These are phyloP conservation scores for Cryptococcus hybrid DNA, from an alignment of 1,284 basidiomycete species.

Conservation along the genomic window DNA sequence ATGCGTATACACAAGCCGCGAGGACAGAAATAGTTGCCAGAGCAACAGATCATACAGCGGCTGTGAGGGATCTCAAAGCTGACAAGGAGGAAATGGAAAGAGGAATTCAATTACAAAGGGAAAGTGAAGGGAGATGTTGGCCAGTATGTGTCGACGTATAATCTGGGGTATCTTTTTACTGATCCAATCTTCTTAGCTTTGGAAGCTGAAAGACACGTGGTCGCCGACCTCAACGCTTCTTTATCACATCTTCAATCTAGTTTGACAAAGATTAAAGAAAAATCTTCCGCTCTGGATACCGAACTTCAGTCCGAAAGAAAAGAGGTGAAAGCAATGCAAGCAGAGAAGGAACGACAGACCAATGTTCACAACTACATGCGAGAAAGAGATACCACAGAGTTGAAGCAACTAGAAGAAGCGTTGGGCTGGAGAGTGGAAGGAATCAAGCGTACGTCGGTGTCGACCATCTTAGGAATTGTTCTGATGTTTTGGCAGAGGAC, in stretches of 20 bases:
- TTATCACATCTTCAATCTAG: constrained; percentile 31
- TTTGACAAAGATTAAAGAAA: constrained; percentile 33
- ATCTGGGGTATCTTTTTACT: background rate
- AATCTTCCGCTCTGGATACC: constrained; percentile 31
- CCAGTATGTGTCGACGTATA: constrained; percentile 25
- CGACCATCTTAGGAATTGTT: background rate
- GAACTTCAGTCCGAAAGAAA: constrained; percentile 29
- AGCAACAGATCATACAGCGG: constrained; percentile 28
- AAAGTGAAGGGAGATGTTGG: constrained; percentile 46
- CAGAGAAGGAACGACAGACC: constrained; percentile 68
- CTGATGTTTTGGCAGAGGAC: constrained; percentile 51
- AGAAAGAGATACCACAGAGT: constrained; percentile 58
- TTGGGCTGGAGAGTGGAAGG: constrained; percentile 70
- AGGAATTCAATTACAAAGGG: constrained; percentile 39
- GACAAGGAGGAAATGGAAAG: constrained; percentile 41
- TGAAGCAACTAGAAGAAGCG: constrained; percentile 59
- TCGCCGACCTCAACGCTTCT: constrained; percentile 31
- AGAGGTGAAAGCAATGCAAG: constrained; percentile 26
- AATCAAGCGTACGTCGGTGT: constrained; percentile 57
- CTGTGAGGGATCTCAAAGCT: constrained; percentile 32
- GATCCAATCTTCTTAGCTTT: constrained; percentile 20
- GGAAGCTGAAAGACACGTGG: constrained; percentile 37
- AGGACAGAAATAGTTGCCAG: constrained; percentile 38
- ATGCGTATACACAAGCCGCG: constrained; percentile 34
- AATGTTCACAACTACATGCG: constrained; percentile 62